Conservation (phyloP, 2,329 filamentous ascomycete genomes). For the Fusarium sp. region DNA sequence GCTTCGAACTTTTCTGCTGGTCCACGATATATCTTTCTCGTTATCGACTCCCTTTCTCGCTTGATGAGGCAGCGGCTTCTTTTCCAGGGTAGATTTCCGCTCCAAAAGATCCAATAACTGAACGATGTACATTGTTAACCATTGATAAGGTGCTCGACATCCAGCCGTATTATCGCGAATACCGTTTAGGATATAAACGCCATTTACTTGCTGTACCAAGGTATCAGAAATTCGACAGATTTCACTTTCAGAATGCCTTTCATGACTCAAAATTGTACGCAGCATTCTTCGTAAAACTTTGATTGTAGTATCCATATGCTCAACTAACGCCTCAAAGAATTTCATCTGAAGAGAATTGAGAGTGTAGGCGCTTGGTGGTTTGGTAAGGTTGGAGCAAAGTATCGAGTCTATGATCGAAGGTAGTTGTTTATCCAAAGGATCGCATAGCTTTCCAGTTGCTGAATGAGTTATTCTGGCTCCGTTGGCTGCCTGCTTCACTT, state of each 20-base stretch:
- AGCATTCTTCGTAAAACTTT: neutral
- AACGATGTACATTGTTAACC: neutral
- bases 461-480: too few species aligned
- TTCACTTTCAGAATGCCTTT: neutral
- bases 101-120: neutral
- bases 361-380: neutral
- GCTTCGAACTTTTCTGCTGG: too few species aligned
- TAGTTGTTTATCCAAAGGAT: neutral
- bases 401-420: neutral
- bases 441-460: neutral
- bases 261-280: neutral
- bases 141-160: neutral
- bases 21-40: too few species aligned
- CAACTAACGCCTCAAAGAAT: neutral
- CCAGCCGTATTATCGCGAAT: neutral
- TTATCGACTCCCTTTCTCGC: too few species aligned
- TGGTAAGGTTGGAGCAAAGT: neutral
- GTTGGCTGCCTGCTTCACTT: too few species aligned
- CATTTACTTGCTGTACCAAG: neutral
- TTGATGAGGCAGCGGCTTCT: too few species aligned
- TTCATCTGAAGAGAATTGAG: neutral
- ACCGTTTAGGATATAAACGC: neutral
- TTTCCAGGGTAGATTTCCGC: too few species aligned
- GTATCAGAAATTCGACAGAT: neutral
- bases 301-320: neutral